Conservation (phyloP, 768 basidiomycete species). For the Leccinellum luteum region DNA sequence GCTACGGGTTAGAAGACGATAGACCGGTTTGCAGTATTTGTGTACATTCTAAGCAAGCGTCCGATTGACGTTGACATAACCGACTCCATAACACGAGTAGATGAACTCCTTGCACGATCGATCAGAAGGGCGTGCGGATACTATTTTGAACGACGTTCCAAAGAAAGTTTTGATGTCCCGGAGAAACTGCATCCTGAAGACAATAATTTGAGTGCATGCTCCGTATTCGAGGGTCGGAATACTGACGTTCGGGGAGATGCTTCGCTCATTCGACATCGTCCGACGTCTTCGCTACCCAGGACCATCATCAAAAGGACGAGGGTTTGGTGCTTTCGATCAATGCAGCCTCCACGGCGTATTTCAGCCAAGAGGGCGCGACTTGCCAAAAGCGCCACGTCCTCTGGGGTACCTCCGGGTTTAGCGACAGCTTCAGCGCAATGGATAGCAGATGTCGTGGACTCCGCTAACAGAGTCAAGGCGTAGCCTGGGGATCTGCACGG, state of each 20-base stretch:
- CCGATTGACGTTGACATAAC: constrained; percentile 87
- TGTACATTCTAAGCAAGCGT: constrained; percentile 51
- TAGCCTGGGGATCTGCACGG: constrained; percentile 86
- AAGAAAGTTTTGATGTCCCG: constrained; percentile 81
- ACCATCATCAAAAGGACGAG: constrained; percentile 89
- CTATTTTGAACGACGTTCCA: constrained; percentile 92
- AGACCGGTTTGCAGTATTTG: not conserved
- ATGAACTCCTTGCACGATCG: constrained; percentile 57
- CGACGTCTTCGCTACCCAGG: constrained; percentile 96
- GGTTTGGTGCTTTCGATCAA: constrained; percentile 86
- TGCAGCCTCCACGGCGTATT: constrained; percentile 80
- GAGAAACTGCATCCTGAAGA: constrained; percentile 81
- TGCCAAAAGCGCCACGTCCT: constrained; percentile 86
- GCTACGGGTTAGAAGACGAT: not conserved
- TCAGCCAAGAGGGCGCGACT: constrained; percentile 77
- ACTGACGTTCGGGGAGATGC: constrained; percentile 81
- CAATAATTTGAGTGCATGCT: constrained; percentile 3
- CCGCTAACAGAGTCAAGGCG: constrained; percentile 84
- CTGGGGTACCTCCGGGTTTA: constrained; percentile 79
- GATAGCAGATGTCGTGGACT: constrained; percentile 87
- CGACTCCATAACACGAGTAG: constrained; percentile 90
- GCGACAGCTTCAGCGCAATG: constrained; percentile 88
- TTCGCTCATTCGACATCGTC: constrained; percentile 81
- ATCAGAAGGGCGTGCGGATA: constrained; percentile 53
- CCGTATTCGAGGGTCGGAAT: not conserved